Conservation (phyloP, 768 basidiomycete genomes). For the Phlebiopsis flavidoalba region DNA sequence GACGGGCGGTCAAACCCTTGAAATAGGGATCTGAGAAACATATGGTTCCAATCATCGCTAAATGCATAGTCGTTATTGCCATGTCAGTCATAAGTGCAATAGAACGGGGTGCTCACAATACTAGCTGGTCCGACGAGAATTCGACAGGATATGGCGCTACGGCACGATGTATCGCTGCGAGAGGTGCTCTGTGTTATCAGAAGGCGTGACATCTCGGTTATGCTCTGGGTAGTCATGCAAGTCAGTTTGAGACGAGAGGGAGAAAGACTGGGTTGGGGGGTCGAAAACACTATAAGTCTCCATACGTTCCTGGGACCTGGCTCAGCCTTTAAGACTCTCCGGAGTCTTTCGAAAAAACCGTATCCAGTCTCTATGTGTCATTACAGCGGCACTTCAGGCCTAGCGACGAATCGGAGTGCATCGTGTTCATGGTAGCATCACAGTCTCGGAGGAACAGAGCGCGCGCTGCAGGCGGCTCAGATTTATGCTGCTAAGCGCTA, state of each 20-base stretch:
- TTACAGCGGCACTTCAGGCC: not conserved
- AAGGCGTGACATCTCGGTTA: slow-evolving; percentile 35
- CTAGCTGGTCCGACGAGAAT: slow-evolving; percentile 41
- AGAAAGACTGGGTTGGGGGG: not conserved
- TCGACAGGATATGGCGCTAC: slow-evolving; percentile 53
- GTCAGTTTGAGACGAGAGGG: not conserved
- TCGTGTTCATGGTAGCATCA: slow-evolving; percentile 7
- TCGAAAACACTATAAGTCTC: not conserved
- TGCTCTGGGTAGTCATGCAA: slow-evolving; percentile 7
- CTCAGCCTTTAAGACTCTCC: not conserved
- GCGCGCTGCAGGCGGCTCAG: not conserved
- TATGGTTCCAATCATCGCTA: slow-evolving; percentile 70
- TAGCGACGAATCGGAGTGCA: slow-evolving; percentile 4
- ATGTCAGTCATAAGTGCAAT: not conserved
- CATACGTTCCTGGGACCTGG: not conserved
- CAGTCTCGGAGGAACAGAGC: not conserved
- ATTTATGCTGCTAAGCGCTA: not conserved
- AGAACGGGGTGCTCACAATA: slow-evolving; percentile 42
- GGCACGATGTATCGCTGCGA: slow-evolving; percentile 40
- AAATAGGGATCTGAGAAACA: slow-evolving; percentile 52
- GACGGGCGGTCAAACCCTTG: slow-evolving; percentile 47
- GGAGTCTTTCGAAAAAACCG: not conserved
- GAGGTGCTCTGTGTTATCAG: slow-evolving; percentile 29
- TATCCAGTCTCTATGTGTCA: slow-evolving; percentile 1
- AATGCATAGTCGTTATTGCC: not conserved